Evolutionary conservation across 805 yeast species (phyloP), one percentile per base, ranked within the genome.

Genomic region (Starmerella sp.): DNA sequence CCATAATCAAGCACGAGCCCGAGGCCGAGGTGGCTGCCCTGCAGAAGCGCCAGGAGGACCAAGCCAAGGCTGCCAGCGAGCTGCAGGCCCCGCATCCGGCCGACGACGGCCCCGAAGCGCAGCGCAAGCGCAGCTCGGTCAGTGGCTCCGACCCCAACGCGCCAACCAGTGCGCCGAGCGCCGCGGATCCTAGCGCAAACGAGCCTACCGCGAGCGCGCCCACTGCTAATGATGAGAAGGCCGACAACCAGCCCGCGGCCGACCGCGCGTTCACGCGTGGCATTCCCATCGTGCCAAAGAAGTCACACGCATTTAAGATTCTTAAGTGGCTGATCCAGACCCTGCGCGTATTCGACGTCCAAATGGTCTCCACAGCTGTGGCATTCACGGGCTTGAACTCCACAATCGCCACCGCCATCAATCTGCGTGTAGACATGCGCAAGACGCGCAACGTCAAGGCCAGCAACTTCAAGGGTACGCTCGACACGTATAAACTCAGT

Each of bases 381-480:
- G 64, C 65, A 6, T 54, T 59, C 45, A 59, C 57, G 10, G 68
- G 57, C 30, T 53, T 69, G 39, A 58, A 52, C 48, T 58, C 69
- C 14, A 43, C 66, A 8, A 63, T 67, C 10, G 51, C 67, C 42
- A 70, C 71, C 9, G 57, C 61, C 8, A 54, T 65, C 17, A 50
- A 54, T n/a, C 49, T 66, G 48, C 59, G 62, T 14, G 51, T 68
- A 6, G 73, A 69, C 45, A 54, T 67, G 53, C 64, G 72, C 42
- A 62, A 63, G 52, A 57, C 60, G 34, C 55, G 57, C 39, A 59
- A 62, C 10, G 28, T 54, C 49, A 59, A 56, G 32, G 37, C 48
- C 13, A 53, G 60, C 31, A 65, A 62, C 31, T 69, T 69, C 56
- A 64, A 65, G 13, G 73, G 73, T 5, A 69, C 72, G 4, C 62